Evolutionary conservation across 2,329 filamentous ascomycete genomes (phyloP), one percentile per base, ranked within the genome.

Genomic region (Bipolaris cookei): DNA sequence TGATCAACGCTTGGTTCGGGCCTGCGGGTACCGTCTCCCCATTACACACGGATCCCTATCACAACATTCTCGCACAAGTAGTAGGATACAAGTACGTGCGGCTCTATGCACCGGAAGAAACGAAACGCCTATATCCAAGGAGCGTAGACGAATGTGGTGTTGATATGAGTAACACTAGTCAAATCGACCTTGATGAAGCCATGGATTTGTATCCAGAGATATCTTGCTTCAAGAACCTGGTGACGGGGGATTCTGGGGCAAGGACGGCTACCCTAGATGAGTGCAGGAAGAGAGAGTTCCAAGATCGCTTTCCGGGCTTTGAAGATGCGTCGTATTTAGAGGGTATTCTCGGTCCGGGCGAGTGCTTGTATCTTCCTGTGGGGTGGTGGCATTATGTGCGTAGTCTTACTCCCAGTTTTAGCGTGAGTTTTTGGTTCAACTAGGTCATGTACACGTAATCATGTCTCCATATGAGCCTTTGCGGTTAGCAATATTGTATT

Each of bases 301-400:
- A 76, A 20, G 35, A 59, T 8, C 32, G 43, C 8, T 87, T 81
- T 74, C 82, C 84, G 1, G 73, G 77, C 0, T 90, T 96, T 62
- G 74, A 75, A 46, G 75, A 82, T 0, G 81, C 90, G 1, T 79
- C 84, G 51, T 94, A 89, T 71, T 78, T 90, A 32, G 95, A 99
- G 70, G 88, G 88, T 54, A 83, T 98, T 1, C 78, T 99, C 5
- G 86, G 84, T 28, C 89, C 90, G 0, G 95, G 94, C 0, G 92
- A 99, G 51, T 90, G 88, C 62, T 74, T 99, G 51, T 95, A 97
- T 73, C 91, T 99, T 51, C 95, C 95, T 0, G 83, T 91, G 4
- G 95, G 94, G 0, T 99, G 95, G 94, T 99, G 95, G 95, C 95
- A 99, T 80, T 98, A 97, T 76, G 91, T 98, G 3, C 83, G 90